Percentiles rank a stretch among this genome's conserved stretches.
These are phyloP conservation scores for Ophiocordyceps polyrhachis-furcata DNA, from an alignment of 2,329 filamentous ascomycete genomes.

Conservation along the genomic window DNA sequence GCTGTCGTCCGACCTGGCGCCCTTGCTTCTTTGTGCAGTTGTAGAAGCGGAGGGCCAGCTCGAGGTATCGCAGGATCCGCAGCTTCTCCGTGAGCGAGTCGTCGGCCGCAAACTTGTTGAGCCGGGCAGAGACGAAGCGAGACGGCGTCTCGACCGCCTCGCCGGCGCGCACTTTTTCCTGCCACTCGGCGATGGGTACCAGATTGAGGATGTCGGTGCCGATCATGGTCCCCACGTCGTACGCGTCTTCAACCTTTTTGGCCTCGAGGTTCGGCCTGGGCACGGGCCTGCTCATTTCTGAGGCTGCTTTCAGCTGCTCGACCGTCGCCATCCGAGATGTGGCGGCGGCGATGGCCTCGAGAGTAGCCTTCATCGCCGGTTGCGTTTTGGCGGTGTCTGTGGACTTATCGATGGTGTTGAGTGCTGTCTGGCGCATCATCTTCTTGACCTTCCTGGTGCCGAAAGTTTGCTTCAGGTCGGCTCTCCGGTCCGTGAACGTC, in stretches of 20 bases:
- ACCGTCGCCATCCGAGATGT: constrained; percentile 48
- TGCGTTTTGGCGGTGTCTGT: constrained; percentile 17
- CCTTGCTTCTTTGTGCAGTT: constrained; percentile 24
- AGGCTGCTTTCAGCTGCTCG: constrained; percentile 43
- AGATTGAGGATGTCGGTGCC: constrained; percentile 47
- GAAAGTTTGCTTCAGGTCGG: constrained; percentile 58
- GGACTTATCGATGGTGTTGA: constrained; percentile 47
- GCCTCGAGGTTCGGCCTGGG: constrained; percentile 52
- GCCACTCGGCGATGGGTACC: constrained; percentile 57
- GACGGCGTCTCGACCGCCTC: constrained; percentile 38
- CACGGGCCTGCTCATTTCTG: constrained; percentile 53
- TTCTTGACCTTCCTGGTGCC: constrained; percentile 78
- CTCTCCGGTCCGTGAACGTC: constrained; percentile 42
- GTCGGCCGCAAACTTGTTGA: constrained; percentile 33
- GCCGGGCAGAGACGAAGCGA: constrained; percentile 45
- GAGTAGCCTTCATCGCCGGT: constrained; percentile 34
- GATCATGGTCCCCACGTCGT: constrained; percentile 47
- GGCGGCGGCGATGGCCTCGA: constrained; percentile 40
- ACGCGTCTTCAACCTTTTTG: constrained; percentile 51
- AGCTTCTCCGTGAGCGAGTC: constrained; percentile 33
- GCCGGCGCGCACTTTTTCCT: constrained; percentile 41
- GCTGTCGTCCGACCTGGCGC: constrained; percentile 34
- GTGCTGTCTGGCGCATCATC: constrained; percentile 46
- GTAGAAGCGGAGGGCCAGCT: constrained; percentile 36
- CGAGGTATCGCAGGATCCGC: constrained; percentile 40